Evolutionary conservation across 495 filamentous ascomycete genomes (phyloP).

Genomic region (Oidiodendron maius): DNA sequence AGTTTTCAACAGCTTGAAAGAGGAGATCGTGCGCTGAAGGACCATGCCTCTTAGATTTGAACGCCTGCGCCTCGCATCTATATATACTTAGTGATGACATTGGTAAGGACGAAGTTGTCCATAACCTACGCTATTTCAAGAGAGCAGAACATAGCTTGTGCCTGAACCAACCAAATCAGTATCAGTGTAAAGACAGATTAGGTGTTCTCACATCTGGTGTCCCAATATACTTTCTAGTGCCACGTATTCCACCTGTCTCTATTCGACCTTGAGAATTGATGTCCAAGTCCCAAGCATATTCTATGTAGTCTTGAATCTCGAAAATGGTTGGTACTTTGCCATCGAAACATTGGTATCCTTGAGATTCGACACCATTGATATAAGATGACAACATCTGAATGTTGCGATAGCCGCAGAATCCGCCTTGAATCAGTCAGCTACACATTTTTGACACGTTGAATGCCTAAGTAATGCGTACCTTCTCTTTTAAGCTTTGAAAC

Average conservation of each 20-base stretch:
- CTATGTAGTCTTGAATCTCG: conserved; percentile 81
- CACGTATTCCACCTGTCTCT: conserved; percentile 83
- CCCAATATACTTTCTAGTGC: conserved; percentile 93
- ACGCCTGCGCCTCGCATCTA: conserved; percentile 48
- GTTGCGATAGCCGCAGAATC: conserved; percentile 97
- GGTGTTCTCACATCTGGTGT: conserved; percentile 68
- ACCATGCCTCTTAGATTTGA: conserved; percentile 24
- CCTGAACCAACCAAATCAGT: conserved; percentile 38
- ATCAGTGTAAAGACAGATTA: not conserved
- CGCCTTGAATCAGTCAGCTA: conserved; percentile 39
- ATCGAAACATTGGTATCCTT: conserved; percentile 54
- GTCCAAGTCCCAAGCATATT: conserved; percentile 82
- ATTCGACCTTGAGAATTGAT: conserved; percentile 66
- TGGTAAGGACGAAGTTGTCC: not conserved
- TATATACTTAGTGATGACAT: not conserved
- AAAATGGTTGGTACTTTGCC: conserved; percentile 70
- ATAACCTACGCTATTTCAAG: conserved; percentile 57
- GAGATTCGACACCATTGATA: conserved; percentile 50
- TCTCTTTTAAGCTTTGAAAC: conserved; percentile 75
- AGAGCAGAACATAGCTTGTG: conserved; percentile 70
- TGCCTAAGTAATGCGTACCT: conserved; percentile 33
- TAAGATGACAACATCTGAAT: conserved; percentile 91
- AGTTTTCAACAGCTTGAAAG: conserved; percentile 61
- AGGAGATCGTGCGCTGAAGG: conserved; percentile 32
- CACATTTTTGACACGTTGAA: too few species aligned